Base-by-base conservation (phyloP, 441 rosid species). In the Erodium moschatum region DNA sequence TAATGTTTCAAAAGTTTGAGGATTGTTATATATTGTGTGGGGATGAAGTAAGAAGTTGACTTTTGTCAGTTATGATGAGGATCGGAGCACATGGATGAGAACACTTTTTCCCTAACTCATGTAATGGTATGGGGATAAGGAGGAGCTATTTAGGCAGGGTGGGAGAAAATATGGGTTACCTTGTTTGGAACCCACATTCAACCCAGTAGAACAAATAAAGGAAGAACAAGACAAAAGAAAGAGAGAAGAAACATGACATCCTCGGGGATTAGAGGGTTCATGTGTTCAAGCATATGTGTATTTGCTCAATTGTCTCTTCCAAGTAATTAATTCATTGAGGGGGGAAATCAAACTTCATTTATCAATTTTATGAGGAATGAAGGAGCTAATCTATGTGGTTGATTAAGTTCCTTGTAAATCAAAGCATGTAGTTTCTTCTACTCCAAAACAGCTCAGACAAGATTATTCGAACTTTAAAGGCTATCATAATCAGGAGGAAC, bases 221-320 rank as follows among this genome's bases (percentile, higher is more conserved):
- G 64, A 19, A 20, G 64, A 58, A 58, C 64, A 56, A 56, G 21
- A 21, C 62, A 56, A 56, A 56, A 20, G 62, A 56, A 56, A 7
- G 10, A 21, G 19, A 8, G 11, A 56, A 56, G 21, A 18, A 18
- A 18, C 12, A 19, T 58, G 13, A 21, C 64, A 58, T 20, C 12
- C 64, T 58, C 20, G 11, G 5, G 64, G 27, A 8, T 20, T 8
- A 18, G 11, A 20, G 21, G 21, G 62, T 56, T 56, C 7, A 18
- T 54, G 8, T 16, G 10, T 54, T 54, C 24, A 54, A 54, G 24
- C 61, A 54, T 7, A 54, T 7, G 9, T 56, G 62, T 18, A 56
- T 56, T 18, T 56, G 9, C 18, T 1, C 16, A 56, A 56, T 56
- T 56, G 11, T 56, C 62, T 56, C 18, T 56, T 18, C 27, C 10